Percentiles rank a stretch among this genome's conserved stretches.
phyloP scores from a whole-genome alignment of 441 rosid genomes.

The Raphanus hybrid region DNA sequence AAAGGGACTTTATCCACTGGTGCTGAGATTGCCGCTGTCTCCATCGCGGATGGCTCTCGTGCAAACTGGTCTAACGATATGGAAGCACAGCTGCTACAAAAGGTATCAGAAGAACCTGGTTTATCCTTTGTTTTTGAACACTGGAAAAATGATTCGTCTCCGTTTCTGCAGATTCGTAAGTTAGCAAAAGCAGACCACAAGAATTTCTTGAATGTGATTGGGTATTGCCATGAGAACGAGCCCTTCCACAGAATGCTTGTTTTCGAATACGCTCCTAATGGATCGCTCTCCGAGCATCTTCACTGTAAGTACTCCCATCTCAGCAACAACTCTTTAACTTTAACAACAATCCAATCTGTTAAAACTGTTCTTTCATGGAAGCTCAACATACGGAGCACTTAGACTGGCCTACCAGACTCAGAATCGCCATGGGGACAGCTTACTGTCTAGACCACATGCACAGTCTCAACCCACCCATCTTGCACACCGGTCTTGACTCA shows the following conservation, averaged over 20 bases:
- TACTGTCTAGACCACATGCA: constrained; percentile 96
- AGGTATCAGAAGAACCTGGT: constrained; percentile 55
- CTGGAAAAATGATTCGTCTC: background rate
- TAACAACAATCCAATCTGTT: background rate
- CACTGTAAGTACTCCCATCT: constrained; percentile 62
- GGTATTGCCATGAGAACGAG: constrained; percentile 81
- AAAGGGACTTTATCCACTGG: constrained; percentile 95
- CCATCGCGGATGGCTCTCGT: constrained; percentile 54
- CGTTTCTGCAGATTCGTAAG: constrained; percentile 65
- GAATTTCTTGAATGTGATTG: constrained; percentile 88
- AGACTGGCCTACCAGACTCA: constrained; percentile 82
- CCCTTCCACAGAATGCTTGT: constrained; percentile 94
- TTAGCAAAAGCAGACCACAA: constrained; percentile 88
- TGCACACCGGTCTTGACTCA: constrained; percentile 65
- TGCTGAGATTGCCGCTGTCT: constrained; percentile 86
- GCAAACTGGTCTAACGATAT: constrained; percentile 68
- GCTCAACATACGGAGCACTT: constrained; percentile 87
- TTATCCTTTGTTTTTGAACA: constrained; percentile 5
- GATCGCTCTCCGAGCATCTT: constrained; percentile 93
- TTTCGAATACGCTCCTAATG: constrained; percentile 95
- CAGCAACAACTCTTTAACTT: background rate
- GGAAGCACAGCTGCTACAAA: constrained; percentile 74
- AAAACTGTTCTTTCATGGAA: constrained; percentile 40
- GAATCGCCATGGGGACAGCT: constrained; percentile 88
- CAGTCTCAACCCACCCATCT: constrained; percentile 72